Evolutionary conservation across 257 asterid species (phyloP), one percentile per base, ranked within the genome.

Genomic region (Mentha longifolia): DNA sequence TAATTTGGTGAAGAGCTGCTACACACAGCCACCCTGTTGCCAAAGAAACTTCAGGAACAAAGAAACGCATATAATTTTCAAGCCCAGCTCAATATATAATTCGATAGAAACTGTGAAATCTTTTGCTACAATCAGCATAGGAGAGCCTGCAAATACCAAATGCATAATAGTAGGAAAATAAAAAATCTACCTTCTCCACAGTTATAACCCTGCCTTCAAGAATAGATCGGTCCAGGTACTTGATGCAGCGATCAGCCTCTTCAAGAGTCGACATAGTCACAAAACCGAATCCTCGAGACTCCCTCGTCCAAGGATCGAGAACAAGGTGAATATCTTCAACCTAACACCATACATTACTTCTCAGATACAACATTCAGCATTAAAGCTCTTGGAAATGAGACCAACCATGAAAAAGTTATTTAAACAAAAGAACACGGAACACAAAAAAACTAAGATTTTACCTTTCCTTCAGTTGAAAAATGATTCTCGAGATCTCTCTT

Each of bases 1-100:
- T 88, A 88, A 67, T 87, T 93, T 85, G 96, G 74, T 70, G 98
- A 89, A 85, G 98, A 88, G 97, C 97, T 93, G 94, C 97, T 87
- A 84, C 97, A 87, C 85, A 88, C 96, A 88, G 97, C 92, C 80
- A 78, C 78, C 95, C 95, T 91, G 95, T 81, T 82, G 82, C 74
- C 89, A 84, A 84, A 86, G 82, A 88, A 88, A 83, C 97, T 90
- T 84, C 79, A 86, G 73, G 85, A 55, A 55, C 9, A 80, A 81
- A 58, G 74, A 74, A 56, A 77, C 77, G 72, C 16, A n/a, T 28
- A 80, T 65, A 68, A 67, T 71, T 75, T 84, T 78, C 82, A 83
- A 80, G 70, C 77, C 47, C 61, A 33, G 68, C 35, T 55, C 59
- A 57, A 20, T 19, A 51, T 11, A 70, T 16, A 31, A 72, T 30